Evolutionary conservation across 169 alveolate species (phyloP), one percentile per base, ranked within the genome.

Genomic region (Hepatocystis sp.): DNA sequence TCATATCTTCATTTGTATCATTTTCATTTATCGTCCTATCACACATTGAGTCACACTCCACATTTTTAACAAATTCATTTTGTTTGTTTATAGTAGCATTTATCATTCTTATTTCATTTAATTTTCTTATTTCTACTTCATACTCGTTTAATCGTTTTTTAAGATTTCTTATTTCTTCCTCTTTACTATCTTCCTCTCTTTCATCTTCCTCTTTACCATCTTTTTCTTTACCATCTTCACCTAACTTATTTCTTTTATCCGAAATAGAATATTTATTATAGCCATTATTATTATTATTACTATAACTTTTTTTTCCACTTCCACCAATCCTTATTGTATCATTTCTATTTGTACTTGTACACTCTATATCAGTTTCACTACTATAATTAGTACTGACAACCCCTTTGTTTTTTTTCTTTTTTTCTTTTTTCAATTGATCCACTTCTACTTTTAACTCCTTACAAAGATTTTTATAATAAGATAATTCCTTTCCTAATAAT

Each of bases 401-500:
- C n/a, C n/a, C n/a, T n/a, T n/a, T n/a, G n/a, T n/a, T n/a, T n/a
- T n/a, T n/a, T n/a, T n/a, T n/a, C n/a, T n/a, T n/a, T n/a, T n/a
- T 30, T 0, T 40, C 40, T 23, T 42, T 71, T 51, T 51, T 28
- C 7, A 46, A 10, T 23, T 51, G 11, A n/a, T 71, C 86, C 10
- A 71, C 11, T 11, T 71, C 86, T 15, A 71, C 15, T 71, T 56
- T 55, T 21, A 71, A 71, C 25, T 71, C 86, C 21, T 71, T 71
- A 27, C 86, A 71, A 11, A 71, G 44, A 40, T 71, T 71, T 63
- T 71, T 71, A 28, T 71, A 71, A 63, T 71, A 71, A 34, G 86
- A 56, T 30, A 71, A 52, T 71, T 71, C 86, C 13, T 71, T 71
- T 11, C 86, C 86, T 23, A 56, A 30, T 25, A 76, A 71, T 56